Base-by-base conservation (phyloP, 75 land plant genomes). In the Cupressus sempervirens region DNA sequence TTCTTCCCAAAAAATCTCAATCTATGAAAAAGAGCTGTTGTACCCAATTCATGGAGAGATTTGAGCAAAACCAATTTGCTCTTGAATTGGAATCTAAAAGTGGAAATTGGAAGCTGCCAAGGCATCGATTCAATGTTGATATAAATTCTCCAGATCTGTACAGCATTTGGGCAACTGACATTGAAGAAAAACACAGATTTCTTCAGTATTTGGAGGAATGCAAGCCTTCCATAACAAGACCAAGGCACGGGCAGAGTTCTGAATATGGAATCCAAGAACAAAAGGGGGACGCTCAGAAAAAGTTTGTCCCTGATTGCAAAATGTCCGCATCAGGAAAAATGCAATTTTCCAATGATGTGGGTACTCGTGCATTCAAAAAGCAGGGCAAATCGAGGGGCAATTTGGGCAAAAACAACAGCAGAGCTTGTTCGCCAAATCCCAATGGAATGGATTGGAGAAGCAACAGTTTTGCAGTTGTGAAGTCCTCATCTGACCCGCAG, bases 381-480 rank as follows among this genome's bases (percentile, higher is more conserved):
- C 18, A 16, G 3, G 0, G 62, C 18, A 56, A 56, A 56, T 56
- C 23, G 62, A 56, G 62, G 62, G 0, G 23, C 26, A 23, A 56
- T 16, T 12, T 50, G 53, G 53, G 53, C 14, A 50, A 50, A 50
- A 50, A 12, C 13, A 50, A 50, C 15, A 11, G 3, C 3, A 50
- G 53, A 50, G 62, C 23, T 56, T 14, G 15, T 18, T 18, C 62
- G 4, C 62, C 62, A 56, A 56, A 56, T 0, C 3, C 62, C 62
- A 56, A 18, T 56, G 62, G 23, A 2, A 56, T 56, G 23, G 73
- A 10, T 68, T 26, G 12, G 29, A 68, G 34, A 7, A 29, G 30
- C 7, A 68, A 68, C 29, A 92, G 93, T 84, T 91, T 96, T 75
- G 91, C 94, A 45, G 83, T 92, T 35, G 96, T 96, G 83, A 94